Evolutionary conservation across 192 early-diverging fungal species (phyloP).

Genomic region (Coemansia sp.): DNA sequence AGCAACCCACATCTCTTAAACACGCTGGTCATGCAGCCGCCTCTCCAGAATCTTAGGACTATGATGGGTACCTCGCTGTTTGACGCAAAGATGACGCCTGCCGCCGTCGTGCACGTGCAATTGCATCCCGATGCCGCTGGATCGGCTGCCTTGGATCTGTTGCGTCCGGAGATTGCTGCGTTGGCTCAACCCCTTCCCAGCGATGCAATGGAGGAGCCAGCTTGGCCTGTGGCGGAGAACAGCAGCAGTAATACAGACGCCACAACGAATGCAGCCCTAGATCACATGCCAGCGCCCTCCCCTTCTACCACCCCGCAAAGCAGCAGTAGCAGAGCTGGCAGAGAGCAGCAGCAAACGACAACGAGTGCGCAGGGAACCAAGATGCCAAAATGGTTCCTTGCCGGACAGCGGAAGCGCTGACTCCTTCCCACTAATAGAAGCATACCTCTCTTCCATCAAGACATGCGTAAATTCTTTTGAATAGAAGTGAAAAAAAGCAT

Average conservation of each 20-base stretch:
- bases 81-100: constrained; percentile 41
- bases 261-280: background rate
- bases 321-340: background rate
- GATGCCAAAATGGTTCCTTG: constrained; percentile 54
- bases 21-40: constrained; percentile 40
- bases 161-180: constrained; percentile 17
- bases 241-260: background rate
- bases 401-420: constrained; percentile 32
- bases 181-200: constrained; percentile 10
- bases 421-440: background rate
- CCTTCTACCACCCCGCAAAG: background rate
- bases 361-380: background rate
- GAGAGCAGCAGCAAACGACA: too few relatives aligned
- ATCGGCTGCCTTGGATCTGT: constrained; percentile 16
- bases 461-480: background rate
- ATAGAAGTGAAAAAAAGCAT: background rate
- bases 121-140: constrained; percentile 3
- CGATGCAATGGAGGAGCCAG: background rate
- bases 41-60: constrained; percentile 20
- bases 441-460: too few relatives aligned
- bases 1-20: constrained; percentile 9
- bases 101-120: constrained; percentile 47
- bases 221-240: background rate
- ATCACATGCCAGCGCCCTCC: background rate
- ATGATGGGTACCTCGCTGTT: constrained; percentile 11